Percentiles rank a stretch among this genome's conserved stretches.
phyloP scores from a whole-genome alignment of 208 protist genomes.

The Angomonas deanei region DNA sequence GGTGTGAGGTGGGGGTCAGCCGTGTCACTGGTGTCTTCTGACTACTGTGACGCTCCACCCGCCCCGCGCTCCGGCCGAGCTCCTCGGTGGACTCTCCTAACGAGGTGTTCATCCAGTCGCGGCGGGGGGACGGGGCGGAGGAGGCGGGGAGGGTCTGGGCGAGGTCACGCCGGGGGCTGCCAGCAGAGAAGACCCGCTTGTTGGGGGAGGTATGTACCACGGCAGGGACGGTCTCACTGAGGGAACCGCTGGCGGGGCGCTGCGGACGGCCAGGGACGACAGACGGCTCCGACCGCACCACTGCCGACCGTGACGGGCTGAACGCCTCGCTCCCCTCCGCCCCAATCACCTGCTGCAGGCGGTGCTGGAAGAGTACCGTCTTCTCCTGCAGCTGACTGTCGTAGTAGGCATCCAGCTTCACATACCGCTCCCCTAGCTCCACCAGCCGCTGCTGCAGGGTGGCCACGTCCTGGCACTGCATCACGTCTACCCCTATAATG shows the following conservation, averaged over 20 bases:
- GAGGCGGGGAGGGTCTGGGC: background rate
- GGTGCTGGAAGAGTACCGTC: constrained; percentile 31
- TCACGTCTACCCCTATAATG: constrained; percentile 52
- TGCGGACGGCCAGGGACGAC: too few relatives aligned
- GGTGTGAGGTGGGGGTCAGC: background rate
- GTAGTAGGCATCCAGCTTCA: constrained; percentile 44
- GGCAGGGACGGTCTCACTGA: too few relatives aligned
- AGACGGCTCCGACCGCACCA: too few relatives aligned
- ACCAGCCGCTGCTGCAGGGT: constrained; percentile 52
- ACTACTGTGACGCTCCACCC: background rate
- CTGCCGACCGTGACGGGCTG: too few relatives aligned
- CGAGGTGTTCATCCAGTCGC: too few relatives aligned
- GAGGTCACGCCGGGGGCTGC: background rate
- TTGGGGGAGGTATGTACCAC: too few relatives aligned
- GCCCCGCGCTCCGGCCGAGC: background rate
- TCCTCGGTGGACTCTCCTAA: too few relatives aligned
- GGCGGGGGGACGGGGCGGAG: background rate
- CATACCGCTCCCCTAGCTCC: constrained; percentile 51
- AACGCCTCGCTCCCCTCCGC: too few relatives aligned
- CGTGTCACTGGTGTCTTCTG: background rate
- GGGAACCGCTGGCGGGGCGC: too few relatives aligned
- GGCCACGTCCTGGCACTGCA: constrained; percentile 40
- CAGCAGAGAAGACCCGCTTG: background rate
- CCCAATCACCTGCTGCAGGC: constrained; percentile 14
- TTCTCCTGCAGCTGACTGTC: constrained; percentile 45